Percentiles rank a stretch among this genome's conserved stretches.
Conservation (phyloP, 2,329 filamentous ascomycete genomes). For the Sporothrix dimorphospora region DNA sequence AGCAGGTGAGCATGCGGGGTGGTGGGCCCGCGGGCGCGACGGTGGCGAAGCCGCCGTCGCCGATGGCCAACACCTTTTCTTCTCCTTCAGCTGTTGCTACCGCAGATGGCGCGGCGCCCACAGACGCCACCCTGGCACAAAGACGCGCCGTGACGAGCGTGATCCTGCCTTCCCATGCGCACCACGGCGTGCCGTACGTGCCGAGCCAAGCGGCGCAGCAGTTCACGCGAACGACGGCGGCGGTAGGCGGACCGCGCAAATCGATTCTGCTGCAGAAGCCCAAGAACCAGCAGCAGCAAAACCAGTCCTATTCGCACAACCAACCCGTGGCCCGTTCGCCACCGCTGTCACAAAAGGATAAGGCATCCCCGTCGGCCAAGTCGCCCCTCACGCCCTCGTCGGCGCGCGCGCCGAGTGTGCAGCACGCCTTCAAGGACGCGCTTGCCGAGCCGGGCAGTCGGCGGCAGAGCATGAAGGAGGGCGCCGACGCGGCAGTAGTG, state of each 20-base stretch:
- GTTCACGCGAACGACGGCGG: conserved; percentile 58
- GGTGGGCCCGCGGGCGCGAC: not conserved
- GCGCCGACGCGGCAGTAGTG: not conserved
- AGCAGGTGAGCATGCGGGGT: not conserved
- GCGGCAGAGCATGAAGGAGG: conserved; percentile 1
- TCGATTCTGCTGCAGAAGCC: not conserved
- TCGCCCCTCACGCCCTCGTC: not conserved
- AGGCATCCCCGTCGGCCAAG: not conserved
- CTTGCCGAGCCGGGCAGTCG: not conserved
- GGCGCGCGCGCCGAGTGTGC: not conserved
- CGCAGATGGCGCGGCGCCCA: no score
- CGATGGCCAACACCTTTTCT: not conserved
- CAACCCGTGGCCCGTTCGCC: not conserved
- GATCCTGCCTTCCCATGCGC: conserved; percentile 2
- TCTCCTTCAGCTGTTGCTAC: no score
- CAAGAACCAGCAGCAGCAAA: not conserved
- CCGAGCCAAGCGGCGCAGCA: conserved; percentile 59
- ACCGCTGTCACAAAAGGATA: not conserved
- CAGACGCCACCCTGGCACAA: not conserved
- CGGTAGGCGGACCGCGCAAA: conserved; percentile 29
- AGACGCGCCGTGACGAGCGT: not conserved
- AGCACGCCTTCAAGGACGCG: conserved; percentile 23
- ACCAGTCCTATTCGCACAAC: not conserved
- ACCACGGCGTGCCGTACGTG: conserved; percentile 47
- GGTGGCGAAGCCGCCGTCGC: not conserved